phyloP scores from a whole-genome alignment of 345 rosid species.

The Hibiscus trionum region DNA sequence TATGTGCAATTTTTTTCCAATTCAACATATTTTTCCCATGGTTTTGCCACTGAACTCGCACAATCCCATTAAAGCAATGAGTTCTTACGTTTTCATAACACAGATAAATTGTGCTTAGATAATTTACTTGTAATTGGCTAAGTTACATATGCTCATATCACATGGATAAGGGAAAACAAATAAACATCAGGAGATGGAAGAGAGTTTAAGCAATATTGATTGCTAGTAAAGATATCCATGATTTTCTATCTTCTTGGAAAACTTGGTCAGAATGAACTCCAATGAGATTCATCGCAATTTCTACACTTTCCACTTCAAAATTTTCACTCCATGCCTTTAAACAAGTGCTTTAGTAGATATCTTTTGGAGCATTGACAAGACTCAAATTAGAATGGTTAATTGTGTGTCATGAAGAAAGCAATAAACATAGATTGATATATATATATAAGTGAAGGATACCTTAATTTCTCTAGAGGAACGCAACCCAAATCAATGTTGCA shows the following conservation, averaged over 20 bases:
- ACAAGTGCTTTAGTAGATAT: neutral
- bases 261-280: neutral
- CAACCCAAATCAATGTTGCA: constrained; percentile 77
- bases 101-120: neutral
- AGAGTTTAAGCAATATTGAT: neutral
- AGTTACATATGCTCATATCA: neutral
- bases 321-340: neutral
- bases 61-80: neutral
- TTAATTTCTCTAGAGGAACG: constrained; percentile 77
- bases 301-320: neutral
- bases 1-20: neutral
- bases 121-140: neutral
- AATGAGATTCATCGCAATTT: neutral
- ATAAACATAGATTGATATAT: constrained; percentile 8
- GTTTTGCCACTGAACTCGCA: neutral
- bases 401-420: neutral
- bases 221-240: neutral
- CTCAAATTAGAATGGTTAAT: neutral
- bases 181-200: neutral
- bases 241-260: neutral
- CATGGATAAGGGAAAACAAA: neutral
- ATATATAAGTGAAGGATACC: constrained; percentile 30
- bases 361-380: neutral
- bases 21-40: neutral
- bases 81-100: neutral